Evolutionary conservation across 2,329 filamentous ascomycete species (phyloP), one percentile per base, ranked within the genome.

Genomic region (Botrytis squamosa): DNA sequence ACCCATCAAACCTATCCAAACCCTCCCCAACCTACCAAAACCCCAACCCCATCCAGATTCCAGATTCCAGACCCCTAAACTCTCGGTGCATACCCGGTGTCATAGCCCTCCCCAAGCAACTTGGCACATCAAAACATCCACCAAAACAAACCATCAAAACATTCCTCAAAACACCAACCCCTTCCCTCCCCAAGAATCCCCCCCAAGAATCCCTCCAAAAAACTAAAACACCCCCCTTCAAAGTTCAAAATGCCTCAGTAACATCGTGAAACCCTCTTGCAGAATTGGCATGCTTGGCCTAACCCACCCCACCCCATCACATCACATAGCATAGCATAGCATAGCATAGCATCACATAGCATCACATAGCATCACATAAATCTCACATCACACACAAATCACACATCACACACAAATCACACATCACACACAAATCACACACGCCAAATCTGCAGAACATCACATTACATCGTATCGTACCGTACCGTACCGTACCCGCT

Each of bases 271-370:
- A 71, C 69, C 16, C 29, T 63, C 33, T 18, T 52, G 70, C 49
- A 55, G 60, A 42, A 55, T 72, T 72, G 46, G 46, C 62, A 72
- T 67, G 29, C 70, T 72, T 72, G 70, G 62, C 70, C 25, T 25
- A n/a, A 25, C 25, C 25, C 38, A 55, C 16, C 36, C 29, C 25
- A 57, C 14, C 3, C 36, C 3, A 20, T 29, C 14, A 55, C 9
- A 38, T 42, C 14, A 36, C 29, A 38, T n/a, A 12, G 16, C 25
- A 52, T 52, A 1, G 14, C n/a, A 18, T 14, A 6, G 33, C 33
- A 29, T 29, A 29, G 29, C 29, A 52, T 52, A 1, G 12, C 25
- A 42, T 42, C 12, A 42, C 40, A 40, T 12, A 40, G n/a, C n/a
- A n/a, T n/a, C n/a, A n/a, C 29, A 52, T 52, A 1, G 12, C 25